Base-by-base conservation (phyloP, 805 yeast genomes). In the Priceomyces melissophilus region DNA sequence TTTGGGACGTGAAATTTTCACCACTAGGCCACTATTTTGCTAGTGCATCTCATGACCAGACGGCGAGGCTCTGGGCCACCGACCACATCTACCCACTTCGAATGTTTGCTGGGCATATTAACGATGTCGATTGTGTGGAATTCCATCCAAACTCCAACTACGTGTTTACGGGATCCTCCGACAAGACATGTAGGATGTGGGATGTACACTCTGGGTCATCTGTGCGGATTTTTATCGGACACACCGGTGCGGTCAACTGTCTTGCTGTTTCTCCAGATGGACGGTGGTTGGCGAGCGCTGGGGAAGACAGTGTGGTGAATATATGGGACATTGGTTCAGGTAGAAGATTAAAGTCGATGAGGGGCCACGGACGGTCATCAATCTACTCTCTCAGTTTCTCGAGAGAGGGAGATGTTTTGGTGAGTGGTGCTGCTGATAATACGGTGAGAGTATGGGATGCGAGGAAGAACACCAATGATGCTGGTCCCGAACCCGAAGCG, bases 141-240 rank as follows among this genome's bases (percentile, higher is more conserved):
- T 93, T 91, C 76, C 99, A 93, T 66, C 98, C 99, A 17, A 93
- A 93, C 61, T 90, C 96, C 7, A 85, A 90, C 37, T 93, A 93
- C 59, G 81, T 93, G 5, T 82, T 93, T 56, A 91, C 99, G 0
- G 99, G 99, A 5, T 87, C 96, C 4, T 79, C 90, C 47, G 99
- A 93, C 65, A 88, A 89, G 65, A 88, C 98, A 0, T 84, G 95
- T 56, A 76, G 99, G 48, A 90, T 93, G 97, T 93, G 99, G 99
- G 99, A 93, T 61, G 81, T 93, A 17, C 78, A 82, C 29, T 77
- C 82, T 32, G 99, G 99, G 30, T 82, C 81, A 48, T 81, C 95
- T 31, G 97, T 90, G 23, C 77, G 99, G 47, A 81, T 93, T 8
- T 91, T 93, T 61, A 79, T 88, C 61, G 97, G 96, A 1, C 97